Conservation (phyloP, 345 rosid species). For the Ceriops tagal region DNA sequence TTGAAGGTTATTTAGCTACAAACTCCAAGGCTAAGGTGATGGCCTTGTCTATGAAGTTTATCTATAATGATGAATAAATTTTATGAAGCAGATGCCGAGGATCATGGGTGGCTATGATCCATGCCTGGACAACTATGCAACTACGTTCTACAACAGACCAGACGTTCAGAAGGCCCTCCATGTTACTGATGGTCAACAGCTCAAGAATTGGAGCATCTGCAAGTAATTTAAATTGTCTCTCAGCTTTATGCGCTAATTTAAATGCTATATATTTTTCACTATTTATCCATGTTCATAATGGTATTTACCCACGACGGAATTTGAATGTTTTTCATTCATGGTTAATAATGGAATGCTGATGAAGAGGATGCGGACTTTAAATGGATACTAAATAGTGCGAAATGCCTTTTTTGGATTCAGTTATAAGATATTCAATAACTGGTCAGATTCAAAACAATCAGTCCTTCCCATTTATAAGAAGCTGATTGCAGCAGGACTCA, state of each 20-base stretch:
- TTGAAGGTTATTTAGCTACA: neutral
- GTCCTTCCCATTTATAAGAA: conserved; percentile 83
- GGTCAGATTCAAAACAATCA: conserved; percentile 54
- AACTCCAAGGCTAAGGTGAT: too few species aligned
- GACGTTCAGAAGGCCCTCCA: conserved; percentile 87
- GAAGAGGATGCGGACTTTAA: neutral
- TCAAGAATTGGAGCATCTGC: conserved; percentile 91
- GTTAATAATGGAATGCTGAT: too few species aligned
- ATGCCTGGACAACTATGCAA: conserved; percentile 70
- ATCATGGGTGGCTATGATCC: conserved; percentile 84
- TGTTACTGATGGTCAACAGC: conserved; percentile 56
- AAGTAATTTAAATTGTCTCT: conserved; percentile 41
- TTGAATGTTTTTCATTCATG: too few species aligned
- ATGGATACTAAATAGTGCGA: neutral
- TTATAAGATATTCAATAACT: conserved; percentile 39
- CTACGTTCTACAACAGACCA: conserved; percentile 62
- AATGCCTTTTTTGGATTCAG: conserved; percentile 32
- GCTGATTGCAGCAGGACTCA: conserved; percentile 65
- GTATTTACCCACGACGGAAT: too few species aligned
- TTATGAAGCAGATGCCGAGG: conserved; percentile 55
- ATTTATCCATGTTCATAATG: neutral
- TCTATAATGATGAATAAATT: neutral
- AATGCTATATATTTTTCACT: neutral
- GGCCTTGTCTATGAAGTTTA: neutral
- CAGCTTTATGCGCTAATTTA: neutral